These are phyloP conservation scores for Penicillium lividum DNA, from an alignment of 495 filamentous ascomycete species.

Conservation along the genomic window DNA sequence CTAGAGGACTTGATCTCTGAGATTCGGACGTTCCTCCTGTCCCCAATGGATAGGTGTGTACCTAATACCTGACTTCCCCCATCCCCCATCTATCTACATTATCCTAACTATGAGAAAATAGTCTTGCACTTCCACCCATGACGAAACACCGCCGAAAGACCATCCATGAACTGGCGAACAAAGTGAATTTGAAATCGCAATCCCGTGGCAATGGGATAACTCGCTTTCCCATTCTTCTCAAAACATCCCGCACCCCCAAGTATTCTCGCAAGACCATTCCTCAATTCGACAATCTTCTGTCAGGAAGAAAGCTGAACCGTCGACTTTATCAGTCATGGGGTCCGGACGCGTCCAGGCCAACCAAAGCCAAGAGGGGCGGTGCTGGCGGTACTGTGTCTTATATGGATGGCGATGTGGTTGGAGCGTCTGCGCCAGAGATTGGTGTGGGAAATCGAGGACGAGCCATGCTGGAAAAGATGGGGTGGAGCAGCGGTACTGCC, in stretches of 20 bases:
- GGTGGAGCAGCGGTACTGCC: slow-evolving; percentile 85
- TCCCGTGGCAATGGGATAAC: slow-evolving; percentile 72
- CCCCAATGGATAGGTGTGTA: slow-evolving; percentile 62
- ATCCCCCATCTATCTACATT: slow-evolving; percentile 5
- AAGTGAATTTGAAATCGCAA: slow-evolving; percentile 76
- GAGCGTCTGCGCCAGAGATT: slow-evolving; percentile 79
- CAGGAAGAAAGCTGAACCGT: slow-evolving; percentile 35
- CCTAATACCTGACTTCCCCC: background rate
- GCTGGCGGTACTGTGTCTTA: slow-evolving; percentile 54
- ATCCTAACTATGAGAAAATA: slow-evolving; percentile 32
- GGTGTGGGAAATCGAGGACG: slow-evolving; percentile 81
- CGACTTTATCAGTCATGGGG: slow-evolving; percentile 34
- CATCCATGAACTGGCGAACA: slow-evolving; percentile 72
- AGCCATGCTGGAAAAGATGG: slow-evolving; percentile 96
- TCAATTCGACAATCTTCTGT: slow-evolving; percentile 39
- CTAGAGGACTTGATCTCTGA: slow-evolving; percentile 71
- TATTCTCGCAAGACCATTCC: slow-evolving; percentile 50
- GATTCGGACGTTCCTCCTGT: slow-evolving; percentile 67
- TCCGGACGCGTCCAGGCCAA: slow-evolving; percentile 19
- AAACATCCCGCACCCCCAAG: slow-evolving; percentile 61
- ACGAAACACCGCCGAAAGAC: slow-evolving; percentile 70
- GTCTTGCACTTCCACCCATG: slow-evolving; percentile 82
- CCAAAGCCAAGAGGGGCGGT: slow-evolving; percentile 40
- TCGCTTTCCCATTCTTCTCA: slow-evolving; percentile 76
- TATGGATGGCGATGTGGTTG: slow-evolving; percentile 88